Conservation (phyloP, 2,329 filamentous ascomycete species). For the Fusarium pininemorale region DNA sequence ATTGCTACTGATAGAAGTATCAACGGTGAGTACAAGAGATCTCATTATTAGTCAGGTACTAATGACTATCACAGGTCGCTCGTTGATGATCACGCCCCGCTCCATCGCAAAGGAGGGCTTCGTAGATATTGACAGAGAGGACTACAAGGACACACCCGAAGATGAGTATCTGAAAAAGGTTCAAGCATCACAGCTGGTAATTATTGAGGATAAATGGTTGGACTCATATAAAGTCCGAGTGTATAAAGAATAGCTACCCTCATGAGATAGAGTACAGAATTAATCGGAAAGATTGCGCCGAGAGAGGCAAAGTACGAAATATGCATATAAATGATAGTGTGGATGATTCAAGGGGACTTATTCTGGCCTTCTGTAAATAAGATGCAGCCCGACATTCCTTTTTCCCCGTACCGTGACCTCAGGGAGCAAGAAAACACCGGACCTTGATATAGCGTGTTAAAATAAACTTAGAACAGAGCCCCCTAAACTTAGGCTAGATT, state of each 20-base stretch:
- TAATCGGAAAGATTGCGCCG: not conserved
- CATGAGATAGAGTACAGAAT: not conserved
- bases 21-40: constrained; percentile 25
- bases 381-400: not conserved
- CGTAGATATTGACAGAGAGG: constrained; percentile 32
- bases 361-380: not conserved
- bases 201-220: constrained; percentile 34
- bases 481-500: no score
- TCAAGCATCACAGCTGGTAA: constrained; percentile 23
- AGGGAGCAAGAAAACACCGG: no score
- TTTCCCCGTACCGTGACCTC: no score
- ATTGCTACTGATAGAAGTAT: constrained; percentile 46
- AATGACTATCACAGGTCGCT: constrained; percentile 10
- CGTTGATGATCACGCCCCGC: constrained; percentile 33
- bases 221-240: constrained; percentile 28
- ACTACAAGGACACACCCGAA: constrained; percentile 28
- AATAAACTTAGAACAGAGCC: no score
- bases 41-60: not conserved
- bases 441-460: no score
- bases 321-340: not conserved
- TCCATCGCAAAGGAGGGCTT: constrained; percentile 32
- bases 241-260: constrained; percentile 16
- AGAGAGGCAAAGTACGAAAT: rapidly evolving
- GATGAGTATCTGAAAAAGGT: constrained; percentile 30
- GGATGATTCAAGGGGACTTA: rapidly evolving